Base-by-base conservation (phyloP, 192 early-diverging fungal genomes). In the Coemansia furcata region DNA sequence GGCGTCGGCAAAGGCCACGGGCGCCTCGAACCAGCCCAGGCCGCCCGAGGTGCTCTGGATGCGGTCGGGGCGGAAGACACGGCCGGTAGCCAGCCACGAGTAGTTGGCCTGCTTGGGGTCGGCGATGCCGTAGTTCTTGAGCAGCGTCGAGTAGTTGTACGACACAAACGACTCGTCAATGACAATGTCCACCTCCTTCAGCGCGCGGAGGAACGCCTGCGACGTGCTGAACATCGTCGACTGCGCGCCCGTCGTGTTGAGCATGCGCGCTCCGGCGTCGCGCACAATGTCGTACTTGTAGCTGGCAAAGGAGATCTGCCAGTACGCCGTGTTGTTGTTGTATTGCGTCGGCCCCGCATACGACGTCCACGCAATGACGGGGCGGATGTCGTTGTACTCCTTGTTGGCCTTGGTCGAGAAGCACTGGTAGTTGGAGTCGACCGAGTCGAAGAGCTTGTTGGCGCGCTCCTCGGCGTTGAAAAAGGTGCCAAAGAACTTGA, bases 271-370 rank as follows among this genome's bases (percentile, higher is more conserved):
- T 60, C 92, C 92, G 23, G 92, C 89, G 82, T 91, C 89, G 30
- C 55, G 70, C 3, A 88, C 83, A 37, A 93, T 63, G 14, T 85
- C 71, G 54, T 71, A 74, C 63, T 90, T 88, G 78, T 87, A 92
- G 60, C 67, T 71, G 4, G 86, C 86, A 39, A 66, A 68, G 43
- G 82, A 85, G 30, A 92, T 62, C 39, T 72, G 57, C 86, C 88
- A 91, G 58, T 84, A 85, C 23, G 86, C 84, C 11, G 86, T 89
- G 73, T 91, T 90, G 76, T 89, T 87, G 73, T 90, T 90, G 77
- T 73, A 91, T 42, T 72, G 44, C 2, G 84, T 66, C 10, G 90
- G 89, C 0, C 85, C 85, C 14, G 73, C 72, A 66, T 87, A 91
- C 4, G 54, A 63, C 32, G 85, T 78, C 89, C 89, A 92, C 29